These are phyloP conservation scores for Rosa chinensis DNA, from an alignment of 306 rosid genomes.

Conservation along the genomic window DNA sequence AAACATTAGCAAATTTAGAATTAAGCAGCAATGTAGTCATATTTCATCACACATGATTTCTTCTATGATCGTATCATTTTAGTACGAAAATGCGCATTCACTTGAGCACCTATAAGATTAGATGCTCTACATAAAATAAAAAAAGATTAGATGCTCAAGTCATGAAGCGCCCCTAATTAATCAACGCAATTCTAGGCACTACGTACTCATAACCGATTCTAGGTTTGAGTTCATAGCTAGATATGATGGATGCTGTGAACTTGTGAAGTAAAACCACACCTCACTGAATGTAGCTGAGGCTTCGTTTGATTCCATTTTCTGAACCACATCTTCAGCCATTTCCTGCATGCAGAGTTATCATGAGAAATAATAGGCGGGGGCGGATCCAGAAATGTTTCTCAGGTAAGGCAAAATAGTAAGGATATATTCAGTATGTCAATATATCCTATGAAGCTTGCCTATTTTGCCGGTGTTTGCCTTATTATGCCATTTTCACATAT, in stretches of 20 bases:
- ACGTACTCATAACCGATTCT: neutral
- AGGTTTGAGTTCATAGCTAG: neutral
- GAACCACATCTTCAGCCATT: slow-evolving; percentile 68
- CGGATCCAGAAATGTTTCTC: too few relatives aligned
- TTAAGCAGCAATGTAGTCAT: neutral
- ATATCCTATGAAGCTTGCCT: too few relatives aligned
- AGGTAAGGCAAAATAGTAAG: too few relatives aligned
- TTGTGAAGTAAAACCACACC: slow-evolving; percentile 31
- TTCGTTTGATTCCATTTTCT: slow-evolving; percentile 57
- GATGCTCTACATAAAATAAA: too few relatives aligned
- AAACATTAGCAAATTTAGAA: neutral
- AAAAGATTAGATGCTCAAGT: neutral
- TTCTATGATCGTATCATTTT: neutral
- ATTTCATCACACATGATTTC: neutral
- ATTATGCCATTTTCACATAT: too few relatives aligned
- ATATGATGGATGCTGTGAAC: neutral
- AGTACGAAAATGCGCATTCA: neutral
- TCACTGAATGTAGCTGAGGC: slow-evolving; percentile 55
- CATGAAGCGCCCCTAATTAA: neutral
- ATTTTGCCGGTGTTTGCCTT: too few relatives aligned
- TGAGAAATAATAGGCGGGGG: neutral
- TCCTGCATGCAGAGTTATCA: slow-evolving; percentile 44
- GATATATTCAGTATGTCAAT: too few relatives aligned
- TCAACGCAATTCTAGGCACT: neutral
- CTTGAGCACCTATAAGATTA: neutral